Conservation (phyloP, 352 stramenopile species). For the Phytopythium sindhum region DNA sequence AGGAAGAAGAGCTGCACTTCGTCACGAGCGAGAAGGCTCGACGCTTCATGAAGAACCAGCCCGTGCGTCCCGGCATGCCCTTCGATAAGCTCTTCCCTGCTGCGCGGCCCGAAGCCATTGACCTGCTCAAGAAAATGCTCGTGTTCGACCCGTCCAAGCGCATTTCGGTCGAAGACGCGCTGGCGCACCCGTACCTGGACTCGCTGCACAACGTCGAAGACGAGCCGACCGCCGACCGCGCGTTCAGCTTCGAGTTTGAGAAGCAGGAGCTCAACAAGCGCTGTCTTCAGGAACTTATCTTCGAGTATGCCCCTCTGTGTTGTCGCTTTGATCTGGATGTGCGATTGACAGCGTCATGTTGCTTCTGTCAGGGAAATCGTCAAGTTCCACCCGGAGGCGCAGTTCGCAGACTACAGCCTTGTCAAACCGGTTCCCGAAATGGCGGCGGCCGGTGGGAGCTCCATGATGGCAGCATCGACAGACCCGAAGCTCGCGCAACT, state of each 20-base stretch:
- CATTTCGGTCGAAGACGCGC: constrained; percentile 91
- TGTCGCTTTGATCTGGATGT: neutral
- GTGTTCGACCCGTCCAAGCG: constrained; percentile 86
- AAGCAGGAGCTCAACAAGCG: constrained; percentile 82
- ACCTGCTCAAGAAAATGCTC: constrained; percentile 86
- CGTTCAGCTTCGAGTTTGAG: constrained; percentile 89
- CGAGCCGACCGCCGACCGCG: constrained; percentile 75
- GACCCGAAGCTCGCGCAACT: constrained; percentile 39
- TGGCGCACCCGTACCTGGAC: constrained; percentile 89
- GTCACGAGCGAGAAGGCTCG: constrained; percentile 89
- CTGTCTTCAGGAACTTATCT: constrained; percentile 85
- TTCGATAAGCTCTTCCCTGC: constrained; percentile 74
- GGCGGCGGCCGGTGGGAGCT: constrained; percentile 1
- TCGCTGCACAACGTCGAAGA: constrained; percentile 93
- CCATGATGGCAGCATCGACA: constrained; percentile 8
- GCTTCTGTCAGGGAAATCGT: constrained; percentile 49
- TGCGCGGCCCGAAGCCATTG: constrained; percentile 63
- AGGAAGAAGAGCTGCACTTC: constrained; percentile 88
- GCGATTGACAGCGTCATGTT: neutral
- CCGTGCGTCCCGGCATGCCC: constrained; percentile 61
- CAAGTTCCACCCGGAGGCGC: constrained; percentile 66
- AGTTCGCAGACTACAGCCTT: neutral
- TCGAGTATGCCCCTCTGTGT: constrained; percentile 40
- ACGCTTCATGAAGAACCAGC: constrained; percentile 85
- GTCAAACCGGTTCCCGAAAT: neutral